Evolutionary conservation across 495 filamentous ascomycete genomes (phyloP), one percentile per base, ranked within the genome.

Genomic region (Penicillium paxilli): DNA sequence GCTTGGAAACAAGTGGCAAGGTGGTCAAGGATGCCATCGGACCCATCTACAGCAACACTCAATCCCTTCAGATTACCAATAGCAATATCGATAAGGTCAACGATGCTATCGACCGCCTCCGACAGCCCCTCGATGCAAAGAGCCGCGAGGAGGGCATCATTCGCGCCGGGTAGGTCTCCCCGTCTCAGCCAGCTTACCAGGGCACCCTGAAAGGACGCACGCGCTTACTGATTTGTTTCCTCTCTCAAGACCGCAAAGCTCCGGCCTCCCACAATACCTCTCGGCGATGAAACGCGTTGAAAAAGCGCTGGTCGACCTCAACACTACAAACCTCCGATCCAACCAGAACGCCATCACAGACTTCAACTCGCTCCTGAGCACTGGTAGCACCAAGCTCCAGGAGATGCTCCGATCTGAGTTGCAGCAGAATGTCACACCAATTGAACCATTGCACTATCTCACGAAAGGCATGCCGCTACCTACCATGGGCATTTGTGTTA

Each of bases 11-110:
- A 25, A 91, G 88, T 44, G 94, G 91, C 17, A 90, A 91, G 66
- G 91, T 86, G 44, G 91, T 98, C 14, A 87, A 92, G 53, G 87
- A 96, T 54, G 91, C 95, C 9, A 91, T 96, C 44, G 90, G 92
- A 1, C 95, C 95, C 8, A 87, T 98, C 23, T 92, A 92, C 68
- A 91, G 89, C 62, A 95, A 96, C 65, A 98, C 95, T 2, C 88
- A 90, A 69, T 86, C 83, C 32, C 82, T 97, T 5, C 95, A 97
- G 67, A 81, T 83, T 20, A 83, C 92, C 33, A 92, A 89, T 49
- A 85, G 79, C 56, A 97, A 98, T 65, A 92, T 99, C 63, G 92
- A 97, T 60, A 80, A 83, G 52, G 84, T 97, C 35, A 80, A 91
- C 47, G 80, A 83, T 55, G 90, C 92, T 23, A 97, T 98, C 57